Evolutionary conservation across 257 asterid genomes (phyloP), one percentile per base, ranked within the genome.

Genomic region (Scutellaria barbata): DNA sequence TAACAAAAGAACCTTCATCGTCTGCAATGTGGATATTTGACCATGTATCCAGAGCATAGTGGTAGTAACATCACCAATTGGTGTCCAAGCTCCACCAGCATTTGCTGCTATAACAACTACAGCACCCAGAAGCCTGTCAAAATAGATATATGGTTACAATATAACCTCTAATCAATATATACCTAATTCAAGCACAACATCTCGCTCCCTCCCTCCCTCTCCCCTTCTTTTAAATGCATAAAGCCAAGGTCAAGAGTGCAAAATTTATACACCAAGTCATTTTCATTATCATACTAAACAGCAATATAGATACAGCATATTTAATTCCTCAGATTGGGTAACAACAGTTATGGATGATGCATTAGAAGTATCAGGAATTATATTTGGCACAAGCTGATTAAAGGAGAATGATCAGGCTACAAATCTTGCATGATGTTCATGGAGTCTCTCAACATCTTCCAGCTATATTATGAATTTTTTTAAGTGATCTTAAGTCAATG

Each of bases 21-120:
- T 94, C 83, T 71, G 84, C 80, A 91, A 69, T 22, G 99, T 94
- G 62, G 97, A 85, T 82, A 94, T 85, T 78, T 94, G 99, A 68
- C 99, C 99, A 76, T 94, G 99, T 66, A 91, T 94, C 99, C 99
- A 94, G 66, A 94, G 90, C 99, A 94, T 94, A 13, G 98, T 94
- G 69, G 98, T 94, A 10, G 99, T 94, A 75, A 94, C 98, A 73
- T 94, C 99, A 71, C 99, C 99, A 69, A 94, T 94, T 1, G 99
- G 99, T 57, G 98, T 91, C 99, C 99, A 94, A 40, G 98, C 96
- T 69, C 98, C 99, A 69, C 99, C 98, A 74, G 99, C 96, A 79
- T 94, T 94, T 82, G 99, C 99, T 68, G 99, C 96, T 76, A 94
- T 86, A 33, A 94, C 99, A 69, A 94, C 90, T 68, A 91, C 96